Conservation (phyloP, 163 green algal genomes). For the Chlorella variabilis region DNA sequence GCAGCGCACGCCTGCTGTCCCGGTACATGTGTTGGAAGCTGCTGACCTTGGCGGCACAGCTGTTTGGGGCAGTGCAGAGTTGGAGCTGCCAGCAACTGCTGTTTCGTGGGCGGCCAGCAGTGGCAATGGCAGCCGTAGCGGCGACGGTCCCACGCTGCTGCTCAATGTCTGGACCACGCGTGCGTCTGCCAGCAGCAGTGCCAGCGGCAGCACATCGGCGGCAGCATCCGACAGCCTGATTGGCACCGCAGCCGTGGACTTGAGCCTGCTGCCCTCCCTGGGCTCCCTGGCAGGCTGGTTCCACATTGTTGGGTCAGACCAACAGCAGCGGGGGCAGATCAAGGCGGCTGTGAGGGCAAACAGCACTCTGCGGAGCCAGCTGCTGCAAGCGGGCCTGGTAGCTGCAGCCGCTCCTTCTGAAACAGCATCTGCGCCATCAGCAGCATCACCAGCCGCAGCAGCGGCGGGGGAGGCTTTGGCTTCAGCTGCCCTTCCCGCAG, state of each 20-base stretch:
- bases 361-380: background rate
- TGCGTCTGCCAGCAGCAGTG: background rate
- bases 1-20: background rate
- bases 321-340: slow-evolving; percentile 11
- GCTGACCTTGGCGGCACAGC: slow-evolving; percentile 5
- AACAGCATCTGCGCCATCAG: background rate
- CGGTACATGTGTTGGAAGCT: slow-evolving; percentile 7
- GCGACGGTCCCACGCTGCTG: background rate
- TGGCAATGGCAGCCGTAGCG: background rate
- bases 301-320: background rate
- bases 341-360: background rate
- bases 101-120: background rate
- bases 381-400: background rate
- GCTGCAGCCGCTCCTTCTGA: background rate
- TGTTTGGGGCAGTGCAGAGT: slow-evolving; percentile 18
- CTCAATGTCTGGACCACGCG: slow-evolving; percentile 11
- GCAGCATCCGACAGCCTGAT: background rate
- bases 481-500: background rate
- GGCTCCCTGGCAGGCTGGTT: background rate
- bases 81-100: slow-evolving; percentile 2
- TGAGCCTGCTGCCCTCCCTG: background rate
- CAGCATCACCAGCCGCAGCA: no score
- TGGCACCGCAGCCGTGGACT: background rate
- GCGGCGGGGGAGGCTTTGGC: background rate
- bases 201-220: background rate